A percentile compares a stretch with the other conserved stretches of the same genome.
These are phyloP conservation scores for Populus hybrid DNA, from an alignment of 441 rosid species.

Conservation along the genomic window DNA sequence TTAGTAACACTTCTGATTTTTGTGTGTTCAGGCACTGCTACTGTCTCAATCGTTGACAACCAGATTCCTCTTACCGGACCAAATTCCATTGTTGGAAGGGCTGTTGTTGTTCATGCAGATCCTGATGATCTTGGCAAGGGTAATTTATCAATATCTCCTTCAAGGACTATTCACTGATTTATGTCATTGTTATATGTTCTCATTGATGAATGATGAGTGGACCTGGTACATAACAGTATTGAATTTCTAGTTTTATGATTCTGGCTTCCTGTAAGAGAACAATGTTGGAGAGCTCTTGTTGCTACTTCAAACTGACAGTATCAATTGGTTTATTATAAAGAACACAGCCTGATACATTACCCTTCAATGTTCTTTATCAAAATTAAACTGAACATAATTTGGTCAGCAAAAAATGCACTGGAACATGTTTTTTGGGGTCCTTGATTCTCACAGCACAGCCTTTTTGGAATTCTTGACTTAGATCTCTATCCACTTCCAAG, in stretches of 20 bases:
- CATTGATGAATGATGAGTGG: background rate
- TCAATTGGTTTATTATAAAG: background rate
- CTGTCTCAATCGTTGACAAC: constrained; percentile 58
- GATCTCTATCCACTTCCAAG: background rate
- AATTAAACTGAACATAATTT: background rate
- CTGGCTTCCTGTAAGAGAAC: background rate
- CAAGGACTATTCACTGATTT: background rate
- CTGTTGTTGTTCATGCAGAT: constrained; percentile 88
- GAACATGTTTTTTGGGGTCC: background rate
- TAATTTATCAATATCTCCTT: constrained; percentile 22
- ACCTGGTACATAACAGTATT: background rate
- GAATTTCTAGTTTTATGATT: background rate
- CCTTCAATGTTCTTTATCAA: background rate
- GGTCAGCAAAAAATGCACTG: background rate
- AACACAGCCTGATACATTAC: background rate
- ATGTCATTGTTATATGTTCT: background rate
- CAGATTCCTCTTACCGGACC: constrained; percentile 90
- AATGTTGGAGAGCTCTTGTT: background rate
- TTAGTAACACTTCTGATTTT: constrained; percentile 1
- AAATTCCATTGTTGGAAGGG: constrained; percentile 82
- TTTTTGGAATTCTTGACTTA: background rate
- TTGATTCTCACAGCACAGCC: background rate
- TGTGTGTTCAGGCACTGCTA: constrained; percentile 53
- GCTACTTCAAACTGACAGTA: background rate
- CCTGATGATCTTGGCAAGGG: constrained; percentile 98